phyloP scores from a whole-genome alignment of 2,329 filamentous ascomycete genomes.

The Penicillium verrucosum region DNA sequence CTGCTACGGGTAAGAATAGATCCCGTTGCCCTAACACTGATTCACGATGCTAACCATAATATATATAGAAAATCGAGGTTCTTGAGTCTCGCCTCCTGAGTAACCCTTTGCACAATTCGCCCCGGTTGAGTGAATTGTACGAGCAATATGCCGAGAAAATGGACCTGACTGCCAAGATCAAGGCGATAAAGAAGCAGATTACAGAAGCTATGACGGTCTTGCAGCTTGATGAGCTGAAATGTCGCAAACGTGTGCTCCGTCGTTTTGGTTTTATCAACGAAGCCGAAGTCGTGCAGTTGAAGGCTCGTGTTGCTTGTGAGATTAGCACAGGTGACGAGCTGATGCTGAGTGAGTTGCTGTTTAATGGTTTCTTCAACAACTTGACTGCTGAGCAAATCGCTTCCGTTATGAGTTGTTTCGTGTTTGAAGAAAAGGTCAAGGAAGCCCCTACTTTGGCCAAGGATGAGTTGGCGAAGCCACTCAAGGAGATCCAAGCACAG shows the following conservation, averaged over 20 bases:
- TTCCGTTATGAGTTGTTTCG: slow-evolving; percentile 84
- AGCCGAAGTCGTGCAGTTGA: slow-evolving; percentile 89
- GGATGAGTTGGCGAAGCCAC: slow-evolving; percentile 83
- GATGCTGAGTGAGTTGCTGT: slow-evolving; percentile 85
- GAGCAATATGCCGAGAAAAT: slow-evolving; percentile 83
- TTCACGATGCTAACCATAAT: slow-evolving; percentile 17
- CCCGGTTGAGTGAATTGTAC: slow-evolving; percentile 78
- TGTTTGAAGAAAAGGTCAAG: slow-evolving; percentile 94
- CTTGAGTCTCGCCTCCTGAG: slow-evolving; percentile 84
- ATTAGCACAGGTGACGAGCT: slow-evolving; percentile 96
- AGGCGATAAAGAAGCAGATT: slow-evolving; percentile 83
- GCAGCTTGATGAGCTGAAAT: slow-evolving; percentile 94
- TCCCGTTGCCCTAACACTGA: background rate
- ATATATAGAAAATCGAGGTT: slow-evolving; percentile 81
- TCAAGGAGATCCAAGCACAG: slow-evolving; percentile 79
- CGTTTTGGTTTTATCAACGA: slow-evolving; percentile 96
- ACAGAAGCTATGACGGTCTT: slow-evolving; percentile 79
- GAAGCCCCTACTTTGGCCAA: slow-evolving; percentile 63
- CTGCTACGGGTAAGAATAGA: slow-evolving; percentile 59
- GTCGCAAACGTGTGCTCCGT: slow-evolving; percentile 88
- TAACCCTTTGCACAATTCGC: slow-evolving; percentile 89
- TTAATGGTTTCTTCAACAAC: slow-evolving; percentile 98
- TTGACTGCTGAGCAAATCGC: slow-evolving; percentile 83
- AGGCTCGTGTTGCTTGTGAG: slow-evolving; percentile 95
- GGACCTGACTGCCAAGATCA: slow-evolving; percentile 72